These are phyloP conservation scores for Hypoxylon sp. DNA, from an alignment of 2,329 filamentous ascomycete genomes.

Conservation along the genomic window DNA sequence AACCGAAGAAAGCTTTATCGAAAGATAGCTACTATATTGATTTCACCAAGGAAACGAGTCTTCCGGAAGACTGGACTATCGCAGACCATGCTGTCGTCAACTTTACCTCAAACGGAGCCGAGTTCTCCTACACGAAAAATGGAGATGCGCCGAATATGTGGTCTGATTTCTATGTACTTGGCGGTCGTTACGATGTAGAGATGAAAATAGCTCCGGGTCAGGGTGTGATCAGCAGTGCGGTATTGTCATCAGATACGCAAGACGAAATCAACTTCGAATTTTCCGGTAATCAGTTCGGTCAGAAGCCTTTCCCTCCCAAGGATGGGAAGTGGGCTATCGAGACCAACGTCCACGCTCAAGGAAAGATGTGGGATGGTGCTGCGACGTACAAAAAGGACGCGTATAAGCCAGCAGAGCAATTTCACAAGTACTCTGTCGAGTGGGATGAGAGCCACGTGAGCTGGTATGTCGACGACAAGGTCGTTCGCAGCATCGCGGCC, in stretches of 20 bases:
- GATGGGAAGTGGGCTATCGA: slow-evolving; percentile 43
- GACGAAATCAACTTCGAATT: slow-evolving; percentile 48
- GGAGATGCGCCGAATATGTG: slow-evolving; percentile 45
- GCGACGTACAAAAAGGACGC: slow-evolving; percentile 42
- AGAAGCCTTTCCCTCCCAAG: slow-evolving; percentile 43
- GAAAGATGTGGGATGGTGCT: slow-evolving; percentile 46
- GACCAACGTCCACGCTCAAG: slow-evolving; percentile 42
- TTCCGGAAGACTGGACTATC: slow-evolving; percentile 41
- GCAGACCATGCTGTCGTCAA: slow-evolving; percentile 40
- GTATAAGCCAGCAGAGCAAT: slow-evolving; percentile 42
- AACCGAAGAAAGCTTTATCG: slow-evolving; percentile 42
- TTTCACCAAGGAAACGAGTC: slow-evolving; percentile 43
- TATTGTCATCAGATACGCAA: slow-evolving; percentile 45
- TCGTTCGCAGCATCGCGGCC: slow-evolving; percentile 41
- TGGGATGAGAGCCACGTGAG: slow-evolving; percentile 44
- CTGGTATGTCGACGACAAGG: slow-evolving; percentile 45
- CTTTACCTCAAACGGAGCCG: slow-evolving; percentile 43
- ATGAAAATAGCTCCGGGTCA: slow-evolving; percentile 46
- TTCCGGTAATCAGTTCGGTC: slow-evolving; percentile 45
- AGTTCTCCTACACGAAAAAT: slow-evolving; percentile 43
- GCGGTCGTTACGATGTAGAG: slow-evolving; percentile 46
- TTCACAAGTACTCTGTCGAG: slow-evolving; percentile 48
- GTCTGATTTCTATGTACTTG: slow-evolving; percentile 47
- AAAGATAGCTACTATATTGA: slow-evolving; percentile 44
- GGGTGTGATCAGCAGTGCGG: slow-evolving; percentile 43